These are phyloP conservation scores for Metschnikowia reukaufii DNA, from an alignment of 805 yeast species.

Conservation along the genomic window DNA sequence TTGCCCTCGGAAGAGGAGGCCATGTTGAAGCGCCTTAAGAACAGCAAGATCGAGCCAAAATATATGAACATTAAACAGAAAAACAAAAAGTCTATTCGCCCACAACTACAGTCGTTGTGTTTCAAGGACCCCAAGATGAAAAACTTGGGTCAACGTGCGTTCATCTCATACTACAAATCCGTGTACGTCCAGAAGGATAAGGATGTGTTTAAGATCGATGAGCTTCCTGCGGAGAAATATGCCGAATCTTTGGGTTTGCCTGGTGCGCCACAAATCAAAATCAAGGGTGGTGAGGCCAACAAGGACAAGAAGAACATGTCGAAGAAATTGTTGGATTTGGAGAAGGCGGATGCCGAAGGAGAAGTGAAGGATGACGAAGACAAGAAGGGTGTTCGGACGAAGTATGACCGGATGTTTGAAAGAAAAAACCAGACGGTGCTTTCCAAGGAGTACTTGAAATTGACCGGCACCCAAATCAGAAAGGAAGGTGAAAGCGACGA, in stretches of 20 bases:
- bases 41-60: conserved; percentile 66
- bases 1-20: conserved; percentile 81
- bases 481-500: conserved; percentile 44
- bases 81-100: conserved; percentile 70
- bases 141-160: conserved; percentile 93
- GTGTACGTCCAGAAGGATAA: conserved; percentile 85
- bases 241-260: conserved; percentile 92
- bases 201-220: conserved; percentile 75
- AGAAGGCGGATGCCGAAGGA: conserved; percentile 53
- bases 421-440: conserved; percentile 90
- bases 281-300: conserved; percentile 54
- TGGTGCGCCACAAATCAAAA: conserved; percentile 91
- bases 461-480: conserved; percentile 49
- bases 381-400: conserved; percentile 62
- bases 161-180: conserved; percentile 85
- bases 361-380: conserved; percentile 52
- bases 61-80: conserved; percentile 73
- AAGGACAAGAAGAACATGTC: conserved; percentile 82
- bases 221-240: conserved; percentile 75
- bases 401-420: conserved; percentile 93
- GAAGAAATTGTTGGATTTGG: conserved; percentile 60
- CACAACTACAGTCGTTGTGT: conserved; percentile 85
- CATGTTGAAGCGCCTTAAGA: conserved; percentile 61
- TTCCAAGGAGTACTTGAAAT: conserved; percentile 80
- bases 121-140: conserved; percentile 90